Base-by-base conservation (phyloP, 331 rosid genomes). In the Stylosanthes scabra region DNA sequence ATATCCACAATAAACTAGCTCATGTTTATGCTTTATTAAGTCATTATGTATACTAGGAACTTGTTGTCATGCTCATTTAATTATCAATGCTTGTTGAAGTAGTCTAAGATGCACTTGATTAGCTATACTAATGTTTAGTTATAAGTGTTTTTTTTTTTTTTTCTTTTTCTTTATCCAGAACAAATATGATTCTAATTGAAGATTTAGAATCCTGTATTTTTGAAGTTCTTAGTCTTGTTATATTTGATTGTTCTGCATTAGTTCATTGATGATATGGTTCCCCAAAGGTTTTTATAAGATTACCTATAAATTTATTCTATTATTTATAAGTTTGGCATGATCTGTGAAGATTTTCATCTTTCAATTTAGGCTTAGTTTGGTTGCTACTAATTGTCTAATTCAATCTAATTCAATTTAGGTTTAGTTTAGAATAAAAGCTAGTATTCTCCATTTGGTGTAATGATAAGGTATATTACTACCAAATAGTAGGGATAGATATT, bases 1-100 rank as follows among this genome's bases (percentile, higher is more conserved):
- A 51, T 42, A 63, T 63, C 75, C 60, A 52, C 66, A 52, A 59
- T 65, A 42, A 57, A 63, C 58, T 71, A 71, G 60, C 16, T 42
- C 60, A 34, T 59, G 44, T 15, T 37, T 39, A 49, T 67, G 15
- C 75, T 60, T 68, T 52, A 41, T 51, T 34, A 34, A 50, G 63
- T 13, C 40, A 72, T n/a, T 28, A 52, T 51, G 49, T 61, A 52
- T 60, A 49, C 47, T 69, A 67, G 54, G 45, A 62, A 80, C 34
- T 51, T 41, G 29, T 50, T 64, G 52, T 73, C 66, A 6, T 20
- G 31, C 28, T 41, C 50, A 72, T 31, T 66, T 60, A 28, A 52
- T 47, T 73, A 79, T 41, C 45, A 41, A 50, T 66, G 64, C 40
- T 65, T 72, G 63, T 49, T 58, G 58, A 46, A 47, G 29, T 65